phyloP scores from a whole-genome alignment of 306 rosid genomes.

The Trifolium fragiferum region DNA sequence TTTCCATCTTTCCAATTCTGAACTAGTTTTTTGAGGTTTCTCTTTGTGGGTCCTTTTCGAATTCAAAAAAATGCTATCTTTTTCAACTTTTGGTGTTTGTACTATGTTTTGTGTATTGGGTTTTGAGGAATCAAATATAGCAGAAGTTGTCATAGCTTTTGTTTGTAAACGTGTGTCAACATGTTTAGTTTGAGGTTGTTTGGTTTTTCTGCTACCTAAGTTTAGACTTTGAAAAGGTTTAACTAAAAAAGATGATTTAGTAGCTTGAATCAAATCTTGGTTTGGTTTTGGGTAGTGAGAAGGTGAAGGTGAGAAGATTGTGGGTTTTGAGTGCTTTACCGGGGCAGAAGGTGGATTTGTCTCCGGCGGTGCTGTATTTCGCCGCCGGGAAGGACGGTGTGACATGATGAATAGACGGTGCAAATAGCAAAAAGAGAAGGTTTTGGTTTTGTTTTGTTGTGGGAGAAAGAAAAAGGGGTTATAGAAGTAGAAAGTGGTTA shows the following conservation, averaged over 20 bases:
- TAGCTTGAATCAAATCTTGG: constrained; percentile 49
- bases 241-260: constrained; percentile 47
- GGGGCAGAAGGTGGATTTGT: constrained; percentile 45
- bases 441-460: background rate
- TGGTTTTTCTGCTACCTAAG: constrained; percentile 41
- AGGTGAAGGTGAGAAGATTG: constrained; percentile 36
- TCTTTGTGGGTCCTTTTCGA: constrained; percentile 44
- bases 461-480: background rate
- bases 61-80: constrained; percentile 30
- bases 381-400: constrained; percentile 60
- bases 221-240: constrained; percentile 49
- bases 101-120: background rate
- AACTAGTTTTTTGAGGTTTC: constrained; percentile 32
- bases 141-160: constrained; percentile 60
- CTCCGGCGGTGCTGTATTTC: constrained; percentile 48
- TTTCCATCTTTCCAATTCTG: constrained; percentile 55
- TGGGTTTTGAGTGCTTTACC: constrained; percentile 42
- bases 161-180: constrained; percentile 48
- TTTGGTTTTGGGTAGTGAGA: constrained; percentile 43
- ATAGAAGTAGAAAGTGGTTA: constrained; percentile 7
- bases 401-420: constrained; percentile 39
- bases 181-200: constrained; percentile 43
- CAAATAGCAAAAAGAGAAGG: background rate
- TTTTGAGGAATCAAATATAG: constrained; percentile 58
- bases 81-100: constrained; percentile 6